Percentiles rank a stretch among this genome's conserved stretches.
phyloP scores from a whole-genome alignment of 768 basidiomycete species.

The Mrakia blollopis region DNA sequence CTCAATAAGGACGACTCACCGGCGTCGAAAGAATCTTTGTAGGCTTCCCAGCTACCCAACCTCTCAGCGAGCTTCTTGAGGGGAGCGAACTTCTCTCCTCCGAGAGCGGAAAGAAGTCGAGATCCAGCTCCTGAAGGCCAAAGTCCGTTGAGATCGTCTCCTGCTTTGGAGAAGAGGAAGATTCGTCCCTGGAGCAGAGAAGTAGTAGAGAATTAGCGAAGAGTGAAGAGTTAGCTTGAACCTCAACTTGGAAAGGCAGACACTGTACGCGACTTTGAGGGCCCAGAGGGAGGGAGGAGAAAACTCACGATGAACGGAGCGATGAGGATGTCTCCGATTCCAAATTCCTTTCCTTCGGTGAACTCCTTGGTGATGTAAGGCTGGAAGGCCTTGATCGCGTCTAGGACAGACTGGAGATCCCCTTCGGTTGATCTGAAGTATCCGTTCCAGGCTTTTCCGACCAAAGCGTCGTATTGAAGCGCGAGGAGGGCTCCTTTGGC shows the following conservation, averaged over 20 bases:
- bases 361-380: background rate
- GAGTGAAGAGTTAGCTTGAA: no score
- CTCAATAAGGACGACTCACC: background rate
- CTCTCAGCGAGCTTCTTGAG: background rate
- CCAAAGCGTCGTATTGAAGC: background rate
- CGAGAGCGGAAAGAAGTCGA: background rate
- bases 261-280: no score
- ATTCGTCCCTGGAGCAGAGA: background rate
- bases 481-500: background rate
- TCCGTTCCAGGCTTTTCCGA: background rate
- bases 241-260: no score
- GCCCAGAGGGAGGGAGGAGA: background rate
- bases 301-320: background rate
- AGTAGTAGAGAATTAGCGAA: no score
- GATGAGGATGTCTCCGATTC: background rate
- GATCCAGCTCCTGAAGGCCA: background rate
- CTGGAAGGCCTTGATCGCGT: background rate
- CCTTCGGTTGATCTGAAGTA: background rate
- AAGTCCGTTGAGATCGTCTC: background rate
- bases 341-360: background rate
- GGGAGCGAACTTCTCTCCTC: background rate
- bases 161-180: background rate
- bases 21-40: background rate
- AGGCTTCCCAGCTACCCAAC: background rate
- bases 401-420: background rate